Evolutionary conservation across 306 rosid species (phyloP), one percentile per base, ranked within the genome.

Genomic region (Sicyos edulis): DNA sequence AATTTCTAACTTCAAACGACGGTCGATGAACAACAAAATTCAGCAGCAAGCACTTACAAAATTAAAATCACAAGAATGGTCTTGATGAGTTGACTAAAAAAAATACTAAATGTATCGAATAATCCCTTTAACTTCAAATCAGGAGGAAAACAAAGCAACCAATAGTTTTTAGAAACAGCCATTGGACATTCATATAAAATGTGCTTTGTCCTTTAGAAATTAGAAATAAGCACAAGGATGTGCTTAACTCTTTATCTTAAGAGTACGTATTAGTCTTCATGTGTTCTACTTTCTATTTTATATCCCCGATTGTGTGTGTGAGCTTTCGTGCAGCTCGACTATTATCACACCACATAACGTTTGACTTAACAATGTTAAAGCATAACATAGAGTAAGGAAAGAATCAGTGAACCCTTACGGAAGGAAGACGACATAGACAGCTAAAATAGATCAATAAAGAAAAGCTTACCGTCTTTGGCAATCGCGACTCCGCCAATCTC

Each of bases 401-500:
- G 14, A 55, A 55, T 55, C 61, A 20, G 61, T 20, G 61, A 19
- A 55, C 3, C 29, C 20, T 55, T 15, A 8, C 47, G 47, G 47
- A 42, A 68, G 58, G 10, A 13, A 44, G 13, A 44, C 12, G 6
- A 17, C 15, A 40, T 42, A 19, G 11, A 10, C 42, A 52, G 57
- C 3, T n/a, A 59, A 49, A 19, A 16, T 6, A 26, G 10, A 70
- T 29, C 34, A 14, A 59, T 1, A 75, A 72, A 45, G 32, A 24
- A 20, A 1, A 40, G 12, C n/a, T 54, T 82, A 92, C 98, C 96
- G 76, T 90, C 89, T 77, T 76, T 88, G 17, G 74, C 64, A 77
- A 92, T 74, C 78, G 86, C 86, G 87, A 88, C 79, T 42, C 98
- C 98, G 4, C 96, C 95, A n/a, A 90, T 54, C 19, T 87, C 89